Base-by-base conservation (phyloP, 2,329 filamentous ascomycete species). In the Neopestalotiopsis clavispora region DNA sequence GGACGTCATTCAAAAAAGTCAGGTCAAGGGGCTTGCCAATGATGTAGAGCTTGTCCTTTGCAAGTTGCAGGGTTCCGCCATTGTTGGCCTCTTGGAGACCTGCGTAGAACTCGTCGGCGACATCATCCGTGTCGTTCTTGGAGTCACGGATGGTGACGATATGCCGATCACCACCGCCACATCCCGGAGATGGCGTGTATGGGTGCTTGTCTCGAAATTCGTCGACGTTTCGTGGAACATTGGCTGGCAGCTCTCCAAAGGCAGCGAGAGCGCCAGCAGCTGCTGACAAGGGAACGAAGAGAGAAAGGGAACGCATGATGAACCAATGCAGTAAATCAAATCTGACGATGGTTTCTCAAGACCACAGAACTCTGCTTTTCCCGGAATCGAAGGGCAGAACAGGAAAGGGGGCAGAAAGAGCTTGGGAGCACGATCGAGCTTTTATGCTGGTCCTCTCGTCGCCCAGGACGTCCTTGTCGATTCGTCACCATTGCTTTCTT, bases 21-120 rank as follows among this genome's bases (percentile, higher is more conserved):
- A 90, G 75, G 71, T 90, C 87, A 13, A 90, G 78, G 68, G 86
- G 87, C 77, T 85, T 87, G 67, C 87, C 88, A 71, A 90, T 88
- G 23, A 90, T 78, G 74, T 86, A 90, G 1, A 82, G 87, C 74
- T 87, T 79, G 4, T 83, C 84, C 73, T 85, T 84, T 40, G 87
- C 80, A 1, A 90, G 77, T 56, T 87, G 81, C 3, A 91, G 78
- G 3, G 87, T 85, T 17, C 89, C 89, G 60, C 89, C 89, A 45
- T 88, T 79, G 73, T 90, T 90, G 2, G 88, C 88, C 66, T 84
- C 81, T 72, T 84, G 81, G 56, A 90, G 77, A 0, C 84, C 88
- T 74, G 80, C 80, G 34, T 86, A 79, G 73, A 91, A 89, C 45
- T 87, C 85, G 7, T 80, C 80, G 1, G 87, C 85, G 58, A 90